Evolutionary conservation across 768 basidiomycete genomes (phyloP), one percentile per base, ranked within the genome.

Genomic region (Naematelia aurantialba): DNA sequence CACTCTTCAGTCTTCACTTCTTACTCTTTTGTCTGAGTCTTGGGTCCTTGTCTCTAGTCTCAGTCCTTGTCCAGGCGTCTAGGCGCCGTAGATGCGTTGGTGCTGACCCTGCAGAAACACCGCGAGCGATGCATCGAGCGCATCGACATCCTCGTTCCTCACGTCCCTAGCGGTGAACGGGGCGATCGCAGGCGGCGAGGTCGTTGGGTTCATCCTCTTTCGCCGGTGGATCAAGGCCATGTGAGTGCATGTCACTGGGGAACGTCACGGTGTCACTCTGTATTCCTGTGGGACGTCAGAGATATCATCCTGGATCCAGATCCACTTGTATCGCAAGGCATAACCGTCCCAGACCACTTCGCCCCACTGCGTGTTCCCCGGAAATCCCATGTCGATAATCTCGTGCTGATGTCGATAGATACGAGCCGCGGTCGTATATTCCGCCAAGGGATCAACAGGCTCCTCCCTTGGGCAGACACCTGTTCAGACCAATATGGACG

Each of bases 111-210:
- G 13, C 26, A 67, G 63, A 0, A 65, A 59, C 39, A 59, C 67
- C 8, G 44, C 17, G 14, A 45, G 22, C 2, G 62, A 63, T 29
- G 72, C 72, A 1, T 27, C 54, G 3, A 55, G 66, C 12, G 86
- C 89, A 58, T 87, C 89, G 27, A 89, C 88, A 0, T 65, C 81
- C 45, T 85, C 89, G 10, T 97, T 98, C 74, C 75, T 87, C 45
- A 87, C 93, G 4, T 88, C 94, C 2, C 82, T 98, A 46, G 83
- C 85, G 17, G 85, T 92, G 81, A 97, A 97, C 73, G 81, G 80
- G 0, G 82, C 82, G 34, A 65, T 79, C 4, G 77, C 74, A 0
- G 77, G 75, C 17, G 81, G 78, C 4, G 88, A 93, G 78, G 75
- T 97, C 52, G 80, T 70, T 3, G 82, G 83, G 14, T 97, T 96